Evolutionary conservation across 768 basidiomycete genomes (phyloP).

Genomic region (Chalciporus pseudorubinellus): DNA sequence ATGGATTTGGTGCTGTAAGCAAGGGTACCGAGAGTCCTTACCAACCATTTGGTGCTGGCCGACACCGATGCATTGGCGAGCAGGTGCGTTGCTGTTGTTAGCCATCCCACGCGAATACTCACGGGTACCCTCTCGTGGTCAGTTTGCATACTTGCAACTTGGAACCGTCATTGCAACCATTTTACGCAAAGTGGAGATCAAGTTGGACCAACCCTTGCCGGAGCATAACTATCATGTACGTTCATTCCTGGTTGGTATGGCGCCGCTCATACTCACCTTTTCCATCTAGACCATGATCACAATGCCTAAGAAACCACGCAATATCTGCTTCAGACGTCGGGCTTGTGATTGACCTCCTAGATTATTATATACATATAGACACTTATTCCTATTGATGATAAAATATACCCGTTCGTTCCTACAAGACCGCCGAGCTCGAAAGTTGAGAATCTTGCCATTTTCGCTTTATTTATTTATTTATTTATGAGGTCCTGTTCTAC

Average conservation of each 20-base stretch:
- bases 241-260: conserved; percentile 12
- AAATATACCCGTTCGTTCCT: neutral
- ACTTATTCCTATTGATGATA: neutral
- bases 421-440: neutral
- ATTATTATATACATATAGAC: conserved; percentile 6
- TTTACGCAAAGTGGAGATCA: conserved; percentile 73
- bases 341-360: conserved; percentile 42
- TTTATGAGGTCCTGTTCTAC: neutral
- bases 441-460: too few relatives aligned
- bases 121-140: conserved; percentile 2
- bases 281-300: conserved; percentile 84
- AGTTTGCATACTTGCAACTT: conserved; percentile 95
- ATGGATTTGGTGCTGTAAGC: conserved; percentile 91
- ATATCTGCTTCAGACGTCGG: conserved; percentile 66
- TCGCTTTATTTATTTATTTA: too few relatives aligned
- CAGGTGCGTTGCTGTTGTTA: conserved; percentile 44
- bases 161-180: conserved; percentile 79
- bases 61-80: conserved; percentile 94
- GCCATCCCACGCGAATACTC: neutral
- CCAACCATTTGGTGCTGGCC: conserved; percentile 96
- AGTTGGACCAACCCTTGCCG: conserved; percentile 62
- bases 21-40: conserved; percentile 97
- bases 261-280: conserved; percentile 4
- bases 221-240: conserved; percentile 88
- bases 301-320: conserved; percentile 71